phyloP scores from a whole-genome alignment of 179 eudicot genomes.

The Nepenthes alata region DNA sequence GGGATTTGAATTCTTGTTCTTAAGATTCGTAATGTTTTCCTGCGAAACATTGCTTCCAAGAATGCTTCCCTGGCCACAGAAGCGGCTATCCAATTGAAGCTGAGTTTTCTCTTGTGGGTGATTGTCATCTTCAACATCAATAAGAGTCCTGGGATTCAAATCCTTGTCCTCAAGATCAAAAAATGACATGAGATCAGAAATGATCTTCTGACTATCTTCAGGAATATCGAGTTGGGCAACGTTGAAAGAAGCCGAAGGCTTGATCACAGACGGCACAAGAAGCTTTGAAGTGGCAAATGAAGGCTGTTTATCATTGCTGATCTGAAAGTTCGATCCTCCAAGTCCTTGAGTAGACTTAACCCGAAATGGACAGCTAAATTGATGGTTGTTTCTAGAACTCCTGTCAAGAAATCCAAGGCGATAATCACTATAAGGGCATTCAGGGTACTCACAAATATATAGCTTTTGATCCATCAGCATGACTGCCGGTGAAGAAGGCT shows the following conservation, averaged over 20 bases:
- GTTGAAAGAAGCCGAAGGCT: constrained; percentile 14
- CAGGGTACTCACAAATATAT: constrained; percentile 18
- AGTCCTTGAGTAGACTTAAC: constrained; percentile 12
- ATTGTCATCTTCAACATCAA: not conserved
- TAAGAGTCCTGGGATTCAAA: constrained; percentile 2
- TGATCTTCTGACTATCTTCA: constrained; percentile 25
- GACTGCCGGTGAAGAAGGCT: constrained; percentile 14
- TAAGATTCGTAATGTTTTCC: not conserved
- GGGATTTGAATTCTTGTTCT: constrained; percentile 10
- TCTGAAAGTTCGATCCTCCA: constrained; percentile 11
- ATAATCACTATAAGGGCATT: constrained; percentile 21
- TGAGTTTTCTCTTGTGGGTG: no score
- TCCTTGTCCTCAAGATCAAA: constrained; percentile 12
- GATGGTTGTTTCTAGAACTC: constrained; percentile 28
- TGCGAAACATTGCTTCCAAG: no score
- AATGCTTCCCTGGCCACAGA: no score
- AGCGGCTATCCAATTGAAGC: no score
- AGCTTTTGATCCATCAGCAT: constrained; percentile 12
- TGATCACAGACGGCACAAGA: constrained; percentile 13
- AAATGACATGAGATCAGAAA: constrained; percentile 21
- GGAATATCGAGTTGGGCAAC: constrained; percentile 20
- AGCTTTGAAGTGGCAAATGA: constrained; percentile 9
- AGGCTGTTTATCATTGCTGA: constrained; percentile 5
- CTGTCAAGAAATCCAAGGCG: constrained; percentile 25
- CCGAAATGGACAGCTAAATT: constrained; percentile 19